Evolutionary conservation across 257 asterid genomes (phyloP).

Genomic region (Nemophila menziesii): DNA sequence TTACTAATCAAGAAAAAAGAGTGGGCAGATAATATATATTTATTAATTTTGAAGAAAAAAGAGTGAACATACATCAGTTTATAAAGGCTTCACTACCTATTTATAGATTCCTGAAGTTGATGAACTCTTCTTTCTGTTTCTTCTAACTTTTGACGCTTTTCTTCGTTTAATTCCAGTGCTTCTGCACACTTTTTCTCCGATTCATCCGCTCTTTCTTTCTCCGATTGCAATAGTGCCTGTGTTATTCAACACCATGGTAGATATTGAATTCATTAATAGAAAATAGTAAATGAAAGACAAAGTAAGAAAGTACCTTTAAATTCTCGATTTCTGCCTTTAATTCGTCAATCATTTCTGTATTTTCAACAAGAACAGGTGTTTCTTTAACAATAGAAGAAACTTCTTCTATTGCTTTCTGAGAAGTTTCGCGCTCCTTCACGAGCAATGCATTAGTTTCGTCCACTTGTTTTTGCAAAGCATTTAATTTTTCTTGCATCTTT

Average conservation of each 20-base stretch:
- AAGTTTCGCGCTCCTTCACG: slow-evolving; percentile 68
- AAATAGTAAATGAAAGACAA: slow-evolving; percentile 4
- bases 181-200: slow-evolving; percentile 55
- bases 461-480: slow-evolving; percentile 60
- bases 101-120: slow-evolving; percentile 84
- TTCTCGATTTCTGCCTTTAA: slow-evolving; percentile 60
- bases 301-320: slow-evolving; percentile 43
- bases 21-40: too few relatives aligned
- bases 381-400: slow-evolving; percentile 63
- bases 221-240: slow-evolving; percentile 56
- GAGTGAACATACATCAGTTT: not conserved
- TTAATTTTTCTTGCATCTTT: slow-evolving; percentile 64
- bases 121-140: slow-evolving; percentile 72
- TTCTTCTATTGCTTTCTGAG: slow-evolving; percentile 89
- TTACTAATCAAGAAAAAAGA: not conserved
- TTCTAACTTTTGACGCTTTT: slow-evolving; percentile 70
- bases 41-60: not conserved
- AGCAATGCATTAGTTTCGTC: slow-evolving; percentile 63
- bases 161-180: slow-evolving; percentile 52
- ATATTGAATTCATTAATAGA: not conserved
- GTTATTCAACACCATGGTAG: slow-evolving; percentile 12
- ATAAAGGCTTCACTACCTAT: slow-evolving; percentile 42
- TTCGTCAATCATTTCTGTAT: slow-evolving; percentile 63
- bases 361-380: slow-evolving; percentile 60
- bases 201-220: slow-evolving; percentile 71